These are phyloP conservation scores for Zygnema circumcarinatum DNA, from an alignment of 139 green algal genomes.

Conservation along the genomic window DNA sequence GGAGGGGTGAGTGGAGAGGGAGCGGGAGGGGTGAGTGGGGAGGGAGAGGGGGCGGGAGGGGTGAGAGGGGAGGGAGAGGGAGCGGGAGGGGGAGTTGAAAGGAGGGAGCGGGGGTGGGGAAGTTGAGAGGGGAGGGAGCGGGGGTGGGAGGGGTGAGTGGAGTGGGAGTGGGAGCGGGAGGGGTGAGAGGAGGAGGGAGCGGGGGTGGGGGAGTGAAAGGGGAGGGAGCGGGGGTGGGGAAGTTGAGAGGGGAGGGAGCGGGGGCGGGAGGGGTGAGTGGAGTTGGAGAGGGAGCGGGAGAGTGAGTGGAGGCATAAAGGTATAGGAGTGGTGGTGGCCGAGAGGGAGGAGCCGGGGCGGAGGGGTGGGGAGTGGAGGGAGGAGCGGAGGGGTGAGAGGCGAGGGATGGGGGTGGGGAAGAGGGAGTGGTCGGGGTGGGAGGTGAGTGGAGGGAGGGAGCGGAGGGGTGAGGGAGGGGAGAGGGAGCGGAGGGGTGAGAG, in stretches of 20 bases:
- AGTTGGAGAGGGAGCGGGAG: not conserved
- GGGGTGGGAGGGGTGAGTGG: not conserved
- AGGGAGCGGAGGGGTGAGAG: too few relatives aligned
- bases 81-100: not conserved
- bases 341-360: too few relatives aligned
- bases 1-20: not conserved
- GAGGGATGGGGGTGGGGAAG: too few relatives aligned
- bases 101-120: not conserved
- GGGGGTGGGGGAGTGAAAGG: too few relatives aligned
- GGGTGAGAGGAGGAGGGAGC: not conserved
- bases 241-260: not conserved
- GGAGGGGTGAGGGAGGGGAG: too few relatives aligned
- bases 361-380: too few relatives aligned
- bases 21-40: not conserved
- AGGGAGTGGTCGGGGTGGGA: too few relatives aligned
- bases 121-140: not conserved
- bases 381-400: too few relatives aligned
- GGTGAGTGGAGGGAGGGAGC: too few relatives aligned
- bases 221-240: not conserved
- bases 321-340: too few relatives aligned
- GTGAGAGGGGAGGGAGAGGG: not conserved
- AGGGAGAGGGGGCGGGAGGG: not conserved
- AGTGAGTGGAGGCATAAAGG: too few relatives aligned
- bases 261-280: too few relatives aligned
- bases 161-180: not conserved